These are phyloP conservation scores for Dendrocalamus sinicus DNA, from an alignment of 176 grass and related monocot species.

Conservation along the genomic window DNA sequence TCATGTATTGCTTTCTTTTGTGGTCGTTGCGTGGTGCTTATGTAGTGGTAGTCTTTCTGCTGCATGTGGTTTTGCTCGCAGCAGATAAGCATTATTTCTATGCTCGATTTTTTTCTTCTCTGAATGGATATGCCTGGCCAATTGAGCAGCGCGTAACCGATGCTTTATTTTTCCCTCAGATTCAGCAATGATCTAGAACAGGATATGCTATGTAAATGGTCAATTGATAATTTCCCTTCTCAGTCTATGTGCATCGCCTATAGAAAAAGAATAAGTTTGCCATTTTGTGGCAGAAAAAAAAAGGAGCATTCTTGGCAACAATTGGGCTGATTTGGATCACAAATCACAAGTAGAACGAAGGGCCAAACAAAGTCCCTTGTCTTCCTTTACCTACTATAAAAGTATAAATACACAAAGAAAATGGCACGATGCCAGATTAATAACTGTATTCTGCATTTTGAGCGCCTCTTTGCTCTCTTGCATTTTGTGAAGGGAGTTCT, in stretches of 20 bases:
- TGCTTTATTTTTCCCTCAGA: neutral
- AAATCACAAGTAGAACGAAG: slow-evolving; percentile 18
- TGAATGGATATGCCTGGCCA: neutral
- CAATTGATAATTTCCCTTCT: neutral
- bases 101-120: slow-evolving; percentile 11
- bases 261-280: neutral
- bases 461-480: slow-evolving; percentile 8
- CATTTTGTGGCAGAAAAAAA: neutral
- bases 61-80: neutral
- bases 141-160: slow-evolving; percentile 24
- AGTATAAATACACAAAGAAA: neutral
- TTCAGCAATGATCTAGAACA: slow-evolving; percentile 7
- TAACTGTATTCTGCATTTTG: neutral
- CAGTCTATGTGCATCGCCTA: neutral
- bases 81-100: neutral
- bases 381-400: neutral
- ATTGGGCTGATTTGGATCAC: neutral
- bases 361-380: neutral
- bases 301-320: neutral
- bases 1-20: slow-evolving; percentile 21
- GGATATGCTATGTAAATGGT: neutral
- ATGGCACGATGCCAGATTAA: neutral
- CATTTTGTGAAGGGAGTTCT: neutral
- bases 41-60: neutral
- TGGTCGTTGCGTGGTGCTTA: slow-evolving; percentile 16